A percentile compares a stretch with the other conserved stretches of the same genome.
These are phyloP conservation scores for Penicillium canescens DNA, from an alignment of 495 filamentous ascomycete genomes.

Conservation along the genomic window DNA sequence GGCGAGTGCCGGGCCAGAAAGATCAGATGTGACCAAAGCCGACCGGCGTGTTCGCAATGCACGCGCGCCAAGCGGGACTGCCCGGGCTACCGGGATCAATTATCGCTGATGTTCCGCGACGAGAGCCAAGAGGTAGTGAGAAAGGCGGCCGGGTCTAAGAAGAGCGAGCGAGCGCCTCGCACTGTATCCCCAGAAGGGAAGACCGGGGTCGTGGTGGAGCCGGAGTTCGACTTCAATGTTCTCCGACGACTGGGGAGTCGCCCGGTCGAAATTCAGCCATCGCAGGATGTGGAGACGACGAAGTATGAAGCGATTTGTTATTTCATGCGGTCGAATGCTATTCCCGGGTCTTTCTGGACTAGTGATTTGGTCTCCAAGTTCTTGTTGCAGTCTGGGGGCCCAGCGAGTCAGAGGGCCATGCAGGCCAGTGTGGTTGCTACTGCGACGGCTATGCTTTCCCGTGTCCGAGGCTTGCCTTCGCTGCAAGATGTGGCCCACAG, in stretches of 20 bases:
- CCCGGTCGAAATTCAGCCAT: slow-evolving; percentile 25
- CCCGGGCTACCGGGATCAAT: slow-evolving; percentile 68
- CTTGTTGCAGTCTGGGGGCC: slow-evolving; percentile 14
- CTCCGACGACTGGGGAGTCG: slow-evolving; percentile 6
- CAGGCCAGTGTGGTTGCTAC: slow-evolving; percentile 48
- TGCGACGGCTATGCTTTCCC: slow-evolving; percentile 51
- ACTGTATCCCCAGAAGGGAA: slow-evolving; percentile 24
- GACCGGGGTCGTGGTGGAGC: slow-evolving; percentile 7
- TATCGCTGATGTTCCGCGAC: slow-evolving; percentile 72
- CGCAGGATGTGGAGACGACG: slow-evolving; percentile 21
- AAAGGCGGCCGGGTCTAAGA: slow-evolving; percentile 53
- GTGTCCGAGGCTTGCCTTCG: slow-evolving; percentile 33
- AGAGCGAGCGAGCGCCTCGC: slow-evolving; percentile 12
- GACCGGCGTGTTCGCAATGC: slow-evolving; percentile 68
- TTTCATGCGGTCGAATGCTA: slow-evolving; percentile 44
- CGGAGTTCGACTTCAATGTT: slow-evolving; percentile 16
- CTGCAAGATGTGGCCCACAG: slow-evolving; percentile 40
- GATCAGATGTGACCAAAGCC: slow-evolving; percentile 65
- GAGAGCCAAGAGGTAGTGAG: slow-evolving; percentile 67
- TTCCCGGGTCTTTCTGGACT: slow-evolving; percentile 36
- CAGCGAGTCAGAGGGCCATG: slow-evolving; percentile 36
- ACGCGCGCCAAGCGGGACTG: slow-evolving; percentile 63
- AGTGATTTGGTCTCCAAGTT: slow-evolving; percentile 27
- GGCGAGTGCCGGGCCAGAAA: slow-evolving; percentile 70
- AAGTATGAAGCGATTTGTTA: slow-evolving; percentile 43